Percentiles rank a stretch among this genome's conserved stretches.
Conservation (phyloP, 805 yeast genomes). For the Naumovozyma baii region DNA sequence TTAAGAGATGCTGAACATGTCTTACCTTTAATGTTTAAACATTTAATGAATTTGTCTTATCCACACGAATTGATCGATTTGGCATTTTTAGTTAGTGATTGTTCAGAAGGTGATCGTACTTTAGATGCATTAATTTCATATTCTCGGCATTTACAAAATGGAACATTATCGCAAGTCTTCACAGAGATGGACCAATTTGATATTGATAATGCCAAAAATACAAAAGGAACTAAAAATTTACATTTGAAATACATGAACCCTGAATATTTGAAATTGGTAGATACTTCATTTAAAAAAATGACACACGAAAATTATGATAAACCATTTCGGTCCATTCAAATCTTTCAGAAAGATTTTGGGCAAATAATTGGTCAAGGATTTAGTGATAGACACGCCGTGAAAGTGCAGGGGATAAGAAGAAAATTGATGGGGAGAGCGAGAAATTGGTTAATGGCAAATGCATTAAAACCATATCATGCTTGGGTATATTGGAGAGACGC, state of each 20-base stretch:
- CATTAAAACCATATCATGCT: slow-evolving; percentile 73
- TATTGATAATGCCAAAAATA: slow-evolving; percentile 31
- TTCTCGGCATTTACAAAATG: slow-evolving; percentile 60
- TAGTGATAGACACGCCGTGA: slow-evolving; percentile 73
- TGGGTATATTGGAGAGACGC: slow-evolving; percentile 92
- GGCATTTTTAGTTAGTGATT: slow-evolving; percentile 73
- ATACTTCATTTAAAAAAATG: slow-evolving; percentile 54
- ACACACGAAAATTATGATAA: slow-evolving; percentile 50
- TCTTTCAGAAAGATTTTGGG: slow-evolving; percentile 76
- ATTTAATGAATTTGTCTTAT: slow-evolving; percentile 77
- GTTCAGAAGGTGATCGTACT: slow-evolving; percentile 58
- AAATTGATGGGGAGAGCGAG: slow-evolving; percentile 82
- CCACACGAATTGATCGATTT: slow-evolving; percentile 72
- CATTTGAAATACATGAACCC: slow-evolving; percentile 64
- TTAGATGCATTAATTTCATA: slow-evolving; percentile 56
- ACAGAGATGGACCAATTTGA: slow-evolving; percentile 27
- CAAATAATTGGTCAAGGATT: slow-evolving; percentile 80
- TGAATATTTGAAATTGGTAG: slow-evolving; percentile 47
- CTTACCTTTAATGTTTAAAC: slow-evolving; percentile 72
- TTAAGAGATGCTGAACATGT: slow-evolving; percentile 70
- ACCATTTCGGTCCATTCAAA: slow-evolving; percentile 71
- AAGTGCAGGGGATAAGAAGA: slow-evolving; percentile 76
- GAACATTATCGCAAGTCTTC: slow-evolving; percentile 43
- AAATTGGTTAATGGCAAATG: slow-evolving; percentile 69
- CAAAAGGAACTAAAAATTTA: slow-evolving; percentile 50